Percentiles rank a stretch among this genome's conserved stretches.
Conservation (phyloP, 2,329 filamentous ascomycete genomes). For the Colletotrichum nymphaeae region DNA sequence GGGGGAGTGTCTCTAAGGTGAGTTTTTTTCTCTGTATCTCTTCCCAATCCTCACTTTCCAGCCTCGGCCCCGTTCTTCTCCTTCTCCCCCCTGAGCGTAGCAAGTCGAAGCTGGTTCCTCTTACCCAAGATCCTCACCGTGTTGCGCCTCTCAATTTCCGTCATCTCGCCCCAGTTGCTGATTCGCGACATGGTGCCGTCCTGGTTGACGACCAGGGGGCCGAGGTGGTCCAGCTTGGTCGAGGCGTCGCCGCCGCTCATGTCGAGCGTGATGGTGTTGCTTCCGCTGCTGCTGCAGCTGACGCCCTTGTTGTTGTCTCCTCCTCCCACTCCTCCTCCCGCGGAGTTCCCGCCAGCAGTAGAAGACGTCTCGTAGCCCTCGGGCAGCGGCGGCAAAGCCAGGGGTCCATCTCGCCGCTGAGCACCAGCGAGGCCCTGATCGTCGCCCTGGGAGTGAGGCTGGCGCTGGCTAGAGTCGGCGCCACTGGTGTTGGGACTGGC, state of each 20-base stretch:
- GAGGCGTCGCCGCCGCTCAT: slow-evolving; percentile 44
- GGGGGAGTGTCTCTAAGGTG: background rate
- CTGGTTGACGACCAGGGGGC: slow-evolving; percentile 78
- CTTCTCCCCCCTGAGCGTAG: slow-evolving; percentile 53
- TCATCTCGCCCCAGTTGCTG: slow-evolving; percentile 79
- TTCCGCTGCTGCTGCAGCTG: background rate
- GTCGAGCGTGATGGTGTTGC: slow-evolving; percentile 43
- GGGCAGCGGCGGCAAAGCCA: slow-evolving; percentile 35
- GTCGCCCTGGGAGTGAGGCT: slow-evolving; percentile 2
- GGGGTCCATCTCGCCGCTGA: slow-evolving; percentile 1
- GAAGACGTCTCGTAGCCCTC: background rate
- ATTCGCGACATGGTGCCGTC: slow-evolving; percentile 80
- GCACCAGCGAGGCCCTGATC: background rate
- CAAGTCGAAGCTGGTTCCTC: slow-evolving; percentile 74
- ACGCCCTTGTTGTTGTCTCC: background rate
- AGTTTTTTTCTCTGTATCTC: slow-evolving; percentile 11
- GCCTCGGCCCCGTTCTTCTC: slow-evolving; percentile 38
- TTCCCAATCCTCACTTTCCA: slow-evolving; percentile 34
- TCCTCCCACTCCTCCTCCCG: background rate
- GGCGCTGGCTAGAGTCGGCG: slow-evolving; percentile 31
- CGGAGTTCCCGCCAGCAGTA: background rate
- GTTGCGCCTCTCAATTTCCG: slow-evolving; percentile 73
- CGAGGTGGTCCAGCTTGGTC: slow-evolving; percentile 74
- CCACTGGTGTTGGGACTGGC: slow-evolving; percentile 1
- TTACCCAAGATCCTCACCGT: slow-evolving; percentile 75